A percentile compares a stretch with the other conserved stretches of the same genome.
Evolutionary conservation across 305 asterid species (phyloP).

Genomic region (Ilex paraguariensis): DNA sequence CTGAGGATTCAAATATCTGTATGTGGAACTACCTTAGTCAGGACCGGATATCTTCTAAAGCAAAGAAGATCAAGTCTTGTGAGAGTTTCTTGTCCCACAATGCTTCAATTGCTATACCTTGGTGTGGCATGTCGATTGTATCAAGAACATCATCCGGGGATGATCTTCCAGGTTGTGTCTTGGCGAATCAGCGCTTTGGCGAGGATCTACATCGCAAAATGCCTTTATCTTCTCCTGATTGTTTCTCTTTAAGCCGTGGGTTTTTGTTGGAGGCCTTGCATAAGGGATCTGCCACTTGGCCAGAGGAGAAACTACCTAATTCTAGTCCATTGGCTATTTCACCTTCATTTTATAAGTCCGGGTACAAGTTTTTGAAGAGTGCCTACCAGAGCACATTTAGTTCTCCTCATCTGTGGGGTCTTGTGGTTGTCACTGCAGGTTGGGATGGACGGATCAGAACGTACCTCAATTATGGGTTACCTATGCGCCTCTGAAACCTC

Average conservation of each 20-base stretch:
- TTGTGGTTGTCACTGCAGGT: slow-evolving; percentile 71
- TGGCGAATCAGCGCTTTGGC: slow-evolving; percentile 35
- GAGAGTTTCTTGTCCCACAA: slow-evolving; percentile 71
- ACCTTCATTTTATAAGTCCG: slow-evolving; percentile 34
- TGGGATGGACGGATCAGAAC: slow-evolving; percentile 83
- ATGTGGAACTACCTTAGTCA: slow-evolving; percentile 55
- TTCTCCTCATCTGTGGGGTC: slow-evolving; percentile 76
- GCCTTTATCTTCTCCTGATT: slow-evolving; percentile 42
- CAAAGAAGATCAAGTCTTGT: slow-evolving; percentile 33
- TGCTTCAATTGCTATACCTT: slow-evolving; percentile 65
- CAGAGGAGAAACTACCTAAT: slow-evolving; percentile 53
- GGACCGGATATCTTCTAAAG: slow-evolving; percentile 30
- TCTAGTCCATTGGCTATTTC: slow-evolving; percentile 21
- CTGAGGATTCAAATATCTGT: slow-evolving; percentile 58
- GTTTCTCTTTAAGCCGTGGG: slow-evolving; percentile 45
- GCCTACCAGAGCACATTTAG: slow-evolving; percentile 49
- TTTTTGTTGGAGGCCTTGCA: slow-evolving; percentile 51
- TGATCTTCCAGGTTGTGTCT: slow-evolving; percentile 21
- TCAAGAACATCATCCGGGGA: neutral
- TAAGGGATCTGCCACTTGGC: slow-evolving; percentile 65
- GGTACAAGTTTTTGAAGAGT: slow-evolving; percentile 57
- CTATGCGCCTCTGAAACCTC: slow-evolving; percentile 44
- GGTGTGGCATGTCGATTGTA: slow-evolving; percentile 63
- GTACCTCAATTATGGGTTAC: slow-evolving; percentile 71
- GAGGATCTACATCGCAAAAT: slow-evolving; percentile 41